Evolutionary conservation across 768 basidiomycete species (phyloP), one percentile per base, ranked within the genome.

Genomic region (Naganishia friedmannii): DNA sequence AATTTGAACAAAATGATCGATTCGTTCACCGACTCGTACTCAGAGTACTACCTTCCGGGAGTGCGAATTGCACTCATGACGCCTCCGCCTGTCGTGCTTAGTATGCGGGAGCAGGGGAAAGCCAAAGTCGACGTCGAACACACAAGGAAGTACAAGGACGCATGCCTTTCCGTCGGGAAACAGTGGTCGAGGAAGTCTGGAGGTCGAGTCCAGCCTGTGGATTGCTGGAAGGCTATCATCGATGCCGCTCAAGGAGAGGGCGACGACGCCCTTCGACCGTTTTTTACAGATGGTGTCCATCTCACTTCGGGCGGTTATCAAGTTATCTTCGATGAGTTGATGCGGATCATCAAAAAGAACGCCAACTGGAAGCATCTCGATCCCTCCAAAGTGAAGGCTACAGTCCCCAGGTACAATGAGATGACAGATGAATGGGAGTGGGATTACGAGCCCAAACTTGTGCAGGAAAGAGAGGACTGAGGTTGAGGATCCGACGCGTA

Each of bases 11-110:
- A 83, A 32, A 86, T 94, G 75, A 82, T 93, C 70, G 75, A 84
- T 42, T 83, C 88, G 77, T 84, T 92, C 55, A 86, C 83, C 55
- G 31, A 37, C 32, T 85, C 89, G 0, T 79, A 83, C 21, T 92
- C 91, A 7, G 77, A 83, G 26, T 85, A 85, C 75, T 86, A 90
- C 82, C 89, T 89, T 9, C 88, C 90, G 1, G 75, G 84, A 19
- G 94, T 92, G 54, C 85, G 85, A 66, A 85, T 95, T 74, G 82
- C 95, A 65, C 83, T 96, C 67, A 86, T 94, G 69, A 90, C 90
- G 17, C 90, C 93, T 17, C 91, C 93, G 5, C 93, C 93, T 2
- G 85, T 92, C 67, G 90, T 76, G 45, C 69, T 70, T 7, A 39
- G 63, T 10, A 65, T 57, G 48, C 60, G 71, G 23, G 32, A 71